A percentile compares a stretch with the other conserved stretches of the same genome.
Evolutionary conservation across 2,329 filamentous ascomycete genomes (phyloP).

Genomic region (Waltergamsia citrina): DNA sequence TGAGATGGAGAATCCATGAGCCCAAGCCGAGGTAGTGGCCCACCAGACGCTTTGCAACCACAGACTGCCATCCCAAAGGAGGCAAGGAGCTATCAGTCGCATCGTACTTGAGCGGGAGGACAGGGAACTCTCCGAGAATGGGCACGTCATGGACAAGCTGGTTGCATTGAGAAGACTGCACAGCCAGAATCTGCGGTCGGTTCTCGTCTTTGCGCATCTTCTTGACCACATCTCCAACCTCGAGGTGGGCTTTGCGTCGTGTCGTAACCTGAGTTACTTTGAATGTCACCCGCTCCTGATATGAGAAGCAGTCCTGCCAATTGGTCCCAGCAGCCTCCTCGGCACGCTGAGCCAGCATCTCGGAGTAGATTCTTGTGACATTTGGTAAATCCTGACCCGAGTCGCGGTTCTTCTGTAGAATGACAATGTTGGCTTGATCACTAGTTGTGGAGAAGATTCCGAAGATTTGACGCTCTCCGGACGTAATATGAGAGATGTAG

Average conservation of each 20-base stretch:
- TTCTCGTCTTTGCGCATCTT: conserved; percentile 81
- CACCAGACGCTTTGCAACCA: conserved; percentile 77
- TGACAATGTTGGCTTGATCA: conserved; percentile 73
- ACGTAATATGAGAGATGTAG: conserved; percentile 85
- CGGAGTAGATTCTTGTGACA: conserved; percentile 76
- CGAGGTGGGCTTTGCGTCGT: conserved; percentile 77
- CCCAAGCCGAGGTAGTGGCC: conserved; percentile 89
- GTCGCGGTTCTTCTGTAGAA: conserved; percentile 77
- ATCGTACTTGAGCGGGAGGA: conserved; percentile 73
- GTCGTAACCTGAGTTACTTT: conserved; percentile 83
- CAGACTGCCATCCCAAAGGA: conserved; percentile 86
- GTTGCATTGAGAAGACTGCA: conserved; percentile 81
- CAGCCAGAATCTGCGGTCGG: conserved; percentile 71
- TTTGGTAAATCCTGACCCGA: conserved; percentile 78
- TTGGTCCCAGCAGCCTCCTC: conserved; percentile 58
- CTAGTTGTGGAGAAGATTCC: conserved; percentile 81
- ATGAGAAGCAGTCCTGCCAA: conserved; percentile 75
- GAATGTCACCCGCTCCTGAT: conserved; percentile 80
- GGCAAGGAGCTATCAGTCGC: conserved; percentile 78
- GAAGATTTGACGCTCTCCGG: conserved; percentile 87
- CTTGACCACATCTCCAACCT: conserved; percentile 80
- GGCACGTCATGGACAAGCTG: conserved; percentile 80
- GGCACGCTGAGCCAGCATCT: conserved; percentile 58
- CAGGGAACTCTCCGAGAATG: conserved; percentile 72
- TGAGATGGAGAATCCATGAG: conserved; percentile 82